Evolutionary conservation across 2,329 filamentous ascomycete genomes (phyloP).

Genomic region (Chaetothyriales sp.): DNA sequence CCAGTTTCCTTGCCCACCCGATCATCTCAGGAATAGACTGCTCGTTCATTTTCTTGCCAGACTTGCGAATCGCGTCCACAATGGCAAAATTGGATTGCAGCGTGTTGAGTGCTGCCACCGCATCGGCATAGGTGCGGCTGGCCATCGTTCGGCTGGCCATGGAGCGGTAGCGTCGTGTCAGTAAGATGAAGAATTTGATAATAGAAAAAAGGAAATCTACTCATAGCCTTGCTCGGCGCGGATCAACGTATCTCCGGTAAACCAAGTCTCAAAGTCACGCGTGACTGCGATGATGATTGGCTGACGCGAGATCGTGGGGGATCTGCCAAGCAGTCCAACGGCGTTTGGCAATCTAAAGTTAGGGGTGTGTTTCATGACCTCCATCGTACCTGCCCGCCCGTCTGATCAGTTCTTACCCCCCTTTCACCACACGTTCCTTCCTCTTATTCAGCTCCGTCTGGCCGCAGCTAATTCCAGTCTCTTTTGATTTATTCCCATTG

Average conservation of each 20-base stretch:
- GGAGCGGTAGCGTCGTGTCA: too few relatives aligned
- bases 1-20: constrained; percentile 59
- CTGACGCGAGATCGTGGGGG: neutral
- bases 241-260: neutral
- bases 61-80: constrained; percentile 62
- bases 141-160: neutral
- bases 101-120: constrained; percentile 57
- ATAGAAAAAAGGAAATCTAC: neutral
- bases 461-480: neutral
- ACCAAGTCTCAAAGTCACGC: too few relatives aligned
- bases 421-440: neutral
- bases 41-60: constrained; percentile 57
- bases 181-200: neutral
- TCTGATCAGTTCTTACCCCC: neutral
- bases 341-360: neutral
- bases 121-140: constrained; percentile 28
- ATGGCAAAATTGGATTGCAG: constrained; percentile 67
- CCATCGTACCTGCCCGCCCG: neutral
- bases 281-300: neutral
- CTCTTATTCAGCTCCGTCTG: neutral
- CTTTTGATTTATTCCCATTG: neutral
- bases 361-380: neutral
- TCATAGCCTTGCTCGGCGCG: neutral
- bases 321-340: neutral
- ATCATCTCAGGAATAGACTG: constrained; percentile 68